Evolutionary conservation across 2,329 filamentous ascomycete species (phyloP), one percentile per base, ranked within the genome.

Genomic region (Geosmithia flava): DNA sequence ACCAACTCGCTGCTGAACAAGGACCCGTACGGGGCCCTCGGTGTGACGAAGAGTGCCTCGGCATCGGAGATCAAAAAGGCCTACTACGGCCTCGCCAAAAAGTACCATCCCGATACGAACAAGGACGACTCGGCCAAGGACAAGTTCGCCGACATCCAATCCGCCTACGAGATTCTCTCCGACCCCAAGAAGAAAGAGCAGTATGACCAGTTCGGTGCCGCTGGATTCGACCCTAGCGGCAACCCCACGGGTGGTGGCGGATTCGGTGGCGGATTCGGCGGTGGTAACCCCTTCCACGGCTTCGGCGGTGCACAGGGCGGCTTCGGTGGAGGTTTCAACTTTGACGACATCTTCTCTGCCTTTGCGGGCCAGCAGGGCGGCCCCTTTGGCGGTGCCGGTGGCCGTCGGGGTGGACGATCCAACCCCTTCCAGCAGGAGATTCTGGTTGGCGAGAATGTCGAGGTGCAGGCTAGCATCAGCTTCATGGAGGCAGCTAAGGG

Each of bases 401-500:
- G 63, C 50, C 62, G 67, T 20, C 58, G 73, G 40, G 70, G 73
- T 23, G 68, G 72, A n/a, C 73, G 77, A 39, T 54, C 55, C 7
- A 81, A 76, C 48, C 83, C 85, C 11, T 93, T 93, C 60, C 79
- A 73, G 55, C 70, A 88, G 57, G 84, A 95, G 62, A 80, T 94
- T 19, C 62, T 95, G 55, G 84, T 95, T n/a, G 93, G 93, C 51
- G 89, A 97, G 53, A 89, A 95, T 62, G 95, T 98, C 58, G 91
- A 97, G 64, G 85, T 96, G 20, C 88, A 95, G 66, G 82, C 87
- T 46, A 93, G 80, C 62, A 91, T 98, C 56, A 89, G 85, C 0
- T 98, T 98, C 65, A 86, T 93, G 81, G 93, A 98, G 61, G 88
- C 93, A 7, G 93, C 93, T 10, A 95, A 94, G 66, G 93, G 93